Percentiles rank a stretch among this genome's conserved stretches.
Evolutionary conservation across 2,329 filamentous ascomycete genomes (phyloP).

Genomic region (Ceratocystis papillata): DNA sequence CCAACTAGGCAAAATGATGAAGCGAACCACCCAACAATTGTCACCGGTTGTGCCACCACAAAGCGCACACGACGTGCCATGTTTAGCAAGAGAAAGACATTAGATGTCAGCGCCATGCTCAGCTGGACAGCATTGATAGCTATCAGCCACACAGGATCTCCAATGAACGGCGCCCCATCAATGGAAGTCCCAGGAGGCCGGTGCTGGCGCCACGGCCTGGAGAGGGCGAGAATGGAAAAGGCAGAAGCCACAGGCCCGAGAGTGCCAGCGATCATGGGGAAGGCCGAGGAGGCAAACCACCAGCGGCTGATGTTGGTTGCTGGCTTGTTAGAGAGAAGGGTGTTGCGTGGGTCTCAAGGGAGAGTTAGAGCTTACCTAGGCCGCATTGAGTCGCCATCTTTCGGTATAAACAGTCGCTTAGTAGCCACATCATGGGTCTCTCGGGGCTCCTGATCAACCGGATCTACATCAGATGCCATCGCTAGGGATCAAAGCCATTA

Average conservation of each 20-base stretch:
- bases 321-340: not conserved
- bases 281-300: conserved; percentile 54
- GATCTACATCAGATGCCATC: conserved; percentile 8
- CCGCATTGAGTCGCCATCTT: not conserved
- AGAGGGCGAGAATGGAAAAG: conserved; percentile 77
- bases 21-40: conserved; percentile 68
- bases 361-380: conserved; percentile 1
- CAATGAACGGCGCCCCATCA: conserved; percentile 38
- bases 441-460: not conserved
- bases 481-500: not conserved
- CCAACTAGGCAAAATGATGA: conserved; percentile 55
- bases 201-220: conserved; percentile 62
- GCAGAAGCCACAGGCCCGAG: conserved; percentile 79
- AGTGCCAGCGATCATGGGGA: conserved; percentile 72
- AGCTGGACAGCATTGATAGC: conserved; percentile 69
- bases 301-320: conserved; percentile 38
- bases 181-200: conserved; percentile 39
- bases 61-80: conserved; percentile 75
- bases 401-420: not conserved
- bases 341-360: no score
- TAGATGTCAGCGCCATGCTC: conserved; percentile 63
- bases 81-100: conserved; percentile 73
- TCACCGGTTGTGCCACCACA: conserved; percentile 68
- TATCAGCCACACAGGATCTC: conserved; percentile 64
- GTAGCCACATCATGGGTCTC: not conserved